Base-by-base conservation (phyloP, 2,329 filamentous ascomycete species). In the Drechslerella stenobrocha region DNA sequence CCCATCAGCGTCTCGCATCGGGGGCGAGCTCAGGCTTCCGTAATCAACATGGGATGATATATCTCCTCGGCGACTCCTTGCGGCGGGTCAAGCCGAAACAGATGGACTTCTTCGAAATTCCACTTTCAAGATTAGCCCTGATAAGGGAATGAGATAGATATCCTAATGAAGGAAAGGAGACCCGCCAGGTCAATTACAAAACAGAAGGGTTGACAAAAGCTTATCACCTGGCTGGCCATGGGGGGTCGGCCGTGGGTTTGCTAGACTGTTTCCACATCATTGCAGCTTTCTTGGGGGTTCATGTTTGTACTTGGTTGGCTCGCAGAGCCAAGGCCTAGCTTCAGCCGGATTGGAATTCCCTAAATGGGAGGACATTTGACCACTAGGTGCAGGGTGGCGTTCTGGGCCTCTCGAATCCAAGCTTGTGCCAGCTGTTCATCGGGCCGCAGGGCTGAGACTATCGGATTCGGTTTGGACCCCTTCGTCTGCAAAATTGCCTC, bases 361-460 rank as follows among this genome's bases (percentile, higher is more conserved):
- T 20, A 42, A 42, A 20, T 7, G 15, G 18, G 37, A n/a, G 18
- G n/a, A 3, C 3, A 3, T 42, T 42, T 18, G 15, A 42, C 18
- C 9, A 18, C 15, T 42, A 15, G 34, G 34, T 13, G 13, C 6
- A 32, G 30, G 34, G 34, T 37, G 34, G 34, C 37, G 37, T 42
- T 9, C 15, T 42, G 8, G 15, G 37, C 8, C 15, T 9, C 9
- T 11, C 34, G 6, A 6, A 13, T 37, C 15, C 13, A n/a, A 37
- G 34, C 37, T 42, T 42, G n/a, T 42, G 37, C 37, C 37, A 42
- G 15, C 18, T 42, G 37, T 42, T 42, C 37, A 42, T 18, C n/a
- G n/a, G n/a, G n/a, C n/a, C n/a, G n/a, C n/a, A n/a, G n/a, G n/a
- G n/a, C n/a, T n/a, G n/a, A n/a, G n/a, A n/a, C n/a, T n/a, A n/a